phyloP scores from a whole-genome alignment of 176 grass and related monocot genomes.

The Pontederia crassipes region DNA sequence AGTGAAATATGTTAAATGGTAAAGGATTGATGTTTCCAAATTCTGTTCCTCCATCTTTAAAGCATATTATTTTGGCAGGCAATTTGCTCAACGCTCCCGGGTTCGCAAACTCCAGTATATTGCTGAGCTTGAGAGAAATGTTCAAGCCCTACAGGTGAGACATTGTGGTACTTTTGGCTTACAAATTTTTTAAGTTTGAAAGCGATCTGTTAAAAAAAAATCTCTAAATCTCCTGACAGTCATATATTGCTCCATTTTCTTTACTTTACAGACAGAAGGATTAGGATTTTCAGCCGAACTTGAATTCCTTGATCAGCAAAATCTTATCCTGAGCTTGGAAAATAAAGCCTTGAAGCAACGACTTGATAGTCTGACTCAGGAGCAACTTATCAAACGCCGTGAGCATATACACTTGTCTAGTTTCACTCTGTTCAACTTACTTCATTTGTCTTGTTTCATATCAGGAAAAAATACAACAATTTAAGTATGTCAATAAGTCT shows the following conservation, averaged over 20 bases:
- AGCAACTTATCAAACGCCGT: constrained; percentile 90
- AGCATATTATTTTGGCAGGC: constrained; percentile 30
- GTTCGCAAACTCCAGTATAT: constrained; percentile 98
- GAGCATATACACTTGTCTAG: constrained; percentile 21
- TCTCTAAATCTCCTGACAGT: constrained; percentile 12
- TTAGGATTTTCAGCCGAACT: constrained; percentile 81
- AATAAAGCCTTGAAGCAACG: constrained; percentile 92
- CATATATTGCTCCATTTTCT: constrained; percentile 15
- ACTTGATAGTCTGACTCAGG: constrained; percentile 68
- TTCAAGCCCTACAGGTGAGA: constrained; percentile 69
- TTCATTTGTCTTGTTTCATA: neutral
- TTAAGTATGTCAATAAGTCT: too few species aligned
- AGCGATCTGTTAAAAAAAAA: too few species aligned
- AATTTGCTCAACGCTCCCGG: constrained; percentile 88
- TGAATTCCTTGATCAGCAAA: constrained; percentile 82
- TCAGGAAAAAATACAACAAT: too few species aligned
- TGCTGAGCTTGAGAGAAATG: constrained; percentile 87
- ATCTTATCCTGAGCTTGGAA: constrained; percentile 93
- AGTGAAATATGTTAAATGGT: constrained; percentile 4
- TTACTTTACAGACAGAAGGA: constrained; percentile 49
- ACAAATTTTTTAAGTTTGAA: neutral
- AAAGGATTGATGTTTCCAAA: neutral
- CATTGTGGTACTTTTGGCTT: neutral
- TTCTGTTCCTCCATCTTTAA: neutral
- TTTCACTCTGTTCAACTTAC: neutral